Percentiles rank a stretch among this genome's conserved stretches.
Conservation (phyloP, 2,329 filamentous ascomycete genomes). For the Lachnellula cervina region DNA sequence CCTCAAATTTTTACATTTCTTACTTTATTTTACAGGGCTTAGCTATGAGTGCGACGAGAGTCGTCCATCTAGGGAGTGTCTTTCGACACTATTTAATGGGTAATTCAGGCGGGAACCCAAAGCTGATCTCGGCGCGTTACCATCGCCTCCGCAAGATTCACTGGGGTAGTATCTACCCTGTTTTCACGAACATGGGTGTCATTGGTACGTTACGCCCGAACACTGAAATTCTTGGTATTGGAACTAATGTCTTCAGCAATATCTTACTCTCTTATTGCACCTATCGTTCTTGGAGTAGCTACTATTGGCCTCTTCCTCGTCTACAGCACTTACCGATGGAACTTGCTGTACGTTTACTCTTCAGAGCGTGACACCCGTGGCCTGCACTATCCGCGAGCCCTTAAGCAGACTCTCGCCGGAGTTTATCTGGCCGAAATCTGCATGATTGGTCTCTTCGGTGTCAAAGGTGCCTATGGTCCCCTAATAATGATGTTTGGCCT, state of each 20-base stretch:
- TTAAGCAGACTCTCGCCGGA: conserved; percentile 60
- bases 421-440: conserved; percentile 59
- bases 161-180: conserved; percentile 56
- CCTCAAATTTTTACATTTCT: conserved; percentile 64
- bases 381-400: conserved; percentile 56
- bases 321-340: conserved; percentile 62
- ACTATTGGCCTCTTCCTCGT: conserved; percentile 58
- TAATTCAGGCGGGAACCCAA: conserved; percentile 55
- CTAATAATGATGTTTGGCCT: conserved; percentile 54
- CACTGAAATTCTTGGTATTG: not conserved
- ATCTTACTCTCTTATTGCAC: conserved; percentile 60
- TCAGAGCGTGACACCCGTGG: conserved; percentile 60
- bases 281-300: conserved; percentile 60
- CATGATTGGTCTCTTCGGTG: conserved; percentile 58
- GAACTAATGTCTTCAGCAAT: conserved; percentile 42
- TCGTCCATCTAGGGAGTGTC: conserved; percentile 55
- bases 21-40: conserved; percentile 65
- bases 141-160: conserved; percentile 46
- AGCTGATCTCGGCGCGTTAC: conserved; percentile 55
- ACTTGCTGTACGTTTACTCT: conserved; percentile 59
- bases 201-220: conserved; percentile 41
- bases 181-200: conserved; percentile 50
- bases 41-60: conserved; percentile 53
- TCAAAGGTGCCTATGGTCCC: conserved; percentile 48
- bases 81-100: conserved; percentile 53